A percentile compares a stretch with the other conserved stretches of the same genome.
These are phyloP conservation scores for Catharanthus roseus DNA, from an alignment of 257 asterid species.

Conservation along the genomic window DNA sequence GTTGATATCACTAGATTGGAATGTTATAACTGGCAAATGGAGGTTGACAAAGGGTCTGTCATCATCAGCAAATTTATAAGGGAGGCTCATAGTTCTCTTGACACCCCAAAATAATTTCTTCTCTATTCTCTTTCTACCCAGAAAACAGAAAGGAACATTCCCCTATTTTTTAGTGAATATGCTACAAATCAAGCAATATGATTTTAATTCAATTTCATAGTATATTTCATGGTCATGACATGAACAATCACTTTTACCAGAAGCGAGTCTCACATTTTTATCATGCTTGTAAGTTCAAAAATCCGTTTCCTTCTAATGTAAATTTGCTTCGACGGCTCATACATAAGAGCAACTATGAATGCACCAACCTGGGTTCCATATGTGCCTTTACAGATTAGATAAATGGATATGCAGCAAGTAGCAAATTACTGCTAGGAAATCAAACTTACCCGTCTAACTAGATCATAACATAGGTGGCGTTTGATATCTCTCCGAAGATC, in stretches of 20 bases:
- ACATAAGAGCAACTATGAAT: not conserved
- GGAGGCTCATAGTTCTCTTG: not conserved
- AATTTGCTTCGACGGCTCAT: not conserved
- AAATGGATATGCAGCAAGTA: not conserved
- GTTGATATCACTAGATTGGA: not conserved
- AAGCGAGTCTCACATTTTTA: not conserved
- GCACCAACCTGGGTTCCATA: not conserved
- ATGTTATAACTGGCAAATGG: too few species aligned
- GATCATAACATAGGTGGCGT: constrained; percentile 92
- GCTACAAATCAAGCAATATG: not conserved
- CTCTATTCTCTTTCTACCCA: not conserved
- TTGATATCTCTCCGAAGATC: constrained; percentile 94
- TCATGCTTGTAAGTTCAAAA: not conserved
- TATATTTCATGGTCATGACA: not conserved
- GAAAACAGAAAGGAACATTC: not conserved
- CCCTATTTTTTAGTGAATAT: not conserved
- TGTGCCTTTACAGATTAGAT: not conserved
- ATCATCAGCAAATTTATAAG: too few species aligned
- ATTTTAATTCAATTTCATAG: not conserved
- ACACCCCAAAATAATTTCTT: not conserved
- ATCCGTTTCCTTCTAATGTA: not conserved
- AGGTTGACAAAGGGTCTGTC: too few species aligned
- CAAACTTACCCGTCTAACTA: constrained; percentile 73
- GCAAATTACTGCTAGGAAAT: not conserved
- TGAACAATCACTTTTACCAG: not conserved